These are phyloP conservation scores for Epichloe gansuensis DNA, from an alignment of 2,329 filamentous ascomycete genomes.

Conservation along the genomic window DNA sequence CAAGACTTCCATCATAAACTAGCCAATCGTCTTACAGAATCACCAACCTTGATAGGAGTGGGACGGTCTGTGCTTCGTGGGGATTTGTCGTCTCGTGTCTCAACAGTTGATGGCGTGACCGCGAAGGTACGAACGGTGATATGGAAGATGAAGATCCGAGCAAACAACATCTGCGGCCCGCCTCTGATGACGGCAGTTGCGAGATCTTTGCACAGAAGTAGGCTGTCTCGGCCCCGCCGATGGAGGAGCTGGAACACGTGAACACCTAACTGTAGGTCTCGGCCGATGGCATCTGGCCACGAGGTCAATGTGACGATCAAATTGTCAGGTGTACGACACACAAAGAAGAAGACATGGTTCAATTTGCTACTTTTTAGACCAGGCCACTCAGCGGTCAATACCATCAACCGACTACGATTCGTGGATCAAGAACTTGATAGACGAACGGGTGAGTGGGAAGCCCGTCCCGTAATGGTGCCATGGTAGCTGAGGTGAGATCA, in stretches of 20 bases:
- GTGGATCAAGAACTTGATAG: neutral
- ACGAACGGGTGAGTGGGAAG: neutral
- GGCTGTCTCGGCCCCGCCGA: neutral
- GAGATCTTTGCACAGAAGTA: neutral
- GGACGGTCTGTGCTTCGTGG: neutral
- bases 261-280: conserved; percentile 6
- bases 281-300: conserved; percentile 9
- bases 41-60: conserved; percentile 1
- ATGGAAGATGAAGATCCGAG: neutral
- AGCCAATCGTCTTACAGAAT: conserved; percentile 12
- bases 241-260: neutral
- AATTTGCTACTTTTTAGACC: neutral
- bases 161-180: neutral
- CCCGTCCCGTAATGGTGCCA: neutral
- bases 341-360: neutral
- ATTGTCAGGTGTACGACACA: conserved; percentile 1
- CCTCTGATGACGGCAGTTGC: neutral
- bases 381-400: neutral
- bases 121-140: neutral
- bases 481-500: neutral
- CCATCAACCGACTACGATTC: neutral
- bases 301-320: neutral
- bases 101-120: neutral
- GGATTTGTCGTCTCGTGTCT: neutral
- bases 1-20: neutral